phyloP scores from a whole-genome alignment of 768 basidiomycete species.

The Rubroboletus satanas region DNA sequence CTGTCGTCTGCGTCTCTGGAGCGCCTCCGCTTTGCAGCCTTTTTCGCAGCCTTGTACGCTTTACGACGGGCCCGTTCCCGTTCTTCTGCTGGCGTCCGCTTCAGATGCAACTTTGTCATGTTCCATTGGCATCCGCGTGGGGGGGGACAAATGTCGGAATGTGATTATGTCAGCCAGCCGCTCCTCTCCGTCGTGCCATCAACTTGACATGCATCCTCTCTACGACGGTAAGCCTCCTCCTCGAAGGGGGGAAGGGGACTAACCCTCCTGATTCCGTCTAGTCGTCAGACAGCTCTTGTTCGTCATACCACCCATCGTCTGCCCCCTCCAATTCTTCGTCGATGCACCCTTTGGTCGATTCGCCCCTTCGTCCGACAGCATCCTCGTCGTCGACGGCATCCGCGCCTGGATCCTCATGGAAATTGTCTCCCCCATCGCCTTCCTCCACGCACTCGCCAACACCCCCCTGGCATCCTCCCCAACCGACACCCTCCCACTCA shows the following conservation, averaged over 20 bases:
- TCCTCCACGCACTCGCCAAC: conserved; percentile 46
- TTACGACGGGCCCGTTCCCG: conserved; percentile 38
- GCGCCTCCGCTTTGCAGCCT: conserved; percentile 37
- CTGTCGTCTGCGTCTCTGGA: conserved; percentile 16
- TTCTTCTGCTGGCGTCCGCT: conserved; percentile 61
- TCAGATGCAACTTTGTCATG: conserved; percentile 54
- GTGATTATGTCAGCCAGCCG: conserved; percentile 17
- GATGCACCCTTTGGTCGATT: conserved; percentile 85
- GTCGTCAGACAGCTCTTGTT: conserved; percentile 45
- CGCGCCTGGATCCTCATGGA: conserved; percentile 80
- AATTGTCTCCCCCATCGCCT: conserved; percentile 53
- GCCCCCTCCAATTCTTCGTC: conserved; percentile 45
- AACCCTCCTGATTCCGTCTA: not conserved
- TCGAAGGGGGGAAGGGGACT: no score
- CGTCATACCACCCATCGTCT: conserved; percentile 34
- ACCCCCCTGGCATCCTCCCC: conserved; percentile 45
- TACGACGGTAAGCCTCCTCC: conserved; percentile 22
- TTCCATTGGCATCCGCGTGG: no score
- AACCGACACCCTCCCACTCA: conserved; percentile 26
- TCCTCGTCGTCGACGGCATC: conserved; percentile 56
- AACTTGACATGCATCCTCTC: conserved; percentile 15
- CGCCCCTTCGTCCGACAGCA: conserved; percentile 41
- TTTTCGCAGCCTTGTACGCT: conserved; percentile 50
- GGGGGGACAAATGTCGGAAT: no score
- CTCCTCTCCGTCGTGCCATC: not conserved